These are phyloP conservation scores for Plenodomus tracheiphilus DNA, from an alignment of 2,329 filamentous ascomycete genomes.

Conservation along the genomic window DNA sequence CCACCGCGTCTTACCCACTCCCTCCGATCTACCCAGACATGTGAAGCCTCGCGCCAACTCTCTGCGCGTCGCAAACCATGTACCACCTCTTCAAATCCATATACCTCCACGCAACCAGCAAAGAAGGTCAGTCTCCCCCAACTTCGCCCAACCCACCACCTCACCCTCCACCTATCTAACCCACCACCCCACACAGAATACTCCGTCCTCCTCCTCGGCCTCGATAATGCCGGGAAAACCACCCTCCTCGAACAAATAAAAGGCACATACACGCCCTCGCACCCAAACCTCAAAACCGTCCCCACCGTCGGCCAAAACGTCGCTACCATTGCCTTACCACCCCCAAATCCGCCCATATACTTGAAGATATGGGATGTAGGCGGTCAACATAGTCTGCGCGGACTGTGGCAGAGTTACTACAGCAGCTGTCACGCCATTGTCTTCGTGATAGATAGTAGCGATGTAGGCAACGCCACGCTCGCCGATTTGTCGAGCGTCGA, in stretches of 20 bases:
- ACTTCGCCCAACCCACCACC: conserved; percentile 1
- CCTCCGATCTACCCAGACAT: conserved; percentile 12
- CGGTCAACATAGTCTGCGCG: conserved; percentile 84
- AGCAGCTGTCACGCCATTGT: conserved; percentile 92
- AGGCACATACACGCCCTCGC: conserved; percentile 73
- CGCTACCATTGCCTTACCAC: conserved; percentile 75
- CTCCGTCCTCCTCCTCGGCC: conserved; percentile 92
- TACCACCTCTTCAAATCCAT: conserved; percentile 95
- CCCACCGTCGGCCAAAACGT: conserved; percentile 98
- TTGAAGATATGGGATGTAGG: conserved; percentile 98
- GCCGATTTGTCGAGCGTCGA: conserved; percentile 47
- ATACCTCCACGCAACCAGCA: conserved; percentile 93
- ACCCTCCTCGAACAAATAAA: conserved; percentile 98
- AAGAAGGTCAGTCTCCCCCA: conserved; percentile 69
- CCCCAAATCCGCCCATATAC: conserved; percentile 77
- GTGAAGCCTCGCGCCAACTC: conserved; percentile 18
- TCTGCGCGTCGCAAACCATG: conserved; percentile 58
- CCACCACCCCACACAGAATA: conserved; percentile 66
- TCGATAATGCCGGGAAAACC: conserved; percentile 98
- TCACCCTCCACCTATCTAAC: conserved; percentile 7
- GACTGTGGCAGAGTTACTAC: conserved; percentile 97
- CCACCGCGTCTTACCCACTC: conserved; percentile 5
- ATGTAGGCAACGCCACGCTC: conserved; percentile 84
- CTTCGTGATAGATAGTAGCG: conserved; percentile 94
- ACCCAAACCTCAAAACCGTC: conserved; percentile 79